These are phyloP conservation scores for Amanita pseudoporphyria DNA, from an alignment of 768 basidiomycete species.

Conservation along the genomic window DNA sequence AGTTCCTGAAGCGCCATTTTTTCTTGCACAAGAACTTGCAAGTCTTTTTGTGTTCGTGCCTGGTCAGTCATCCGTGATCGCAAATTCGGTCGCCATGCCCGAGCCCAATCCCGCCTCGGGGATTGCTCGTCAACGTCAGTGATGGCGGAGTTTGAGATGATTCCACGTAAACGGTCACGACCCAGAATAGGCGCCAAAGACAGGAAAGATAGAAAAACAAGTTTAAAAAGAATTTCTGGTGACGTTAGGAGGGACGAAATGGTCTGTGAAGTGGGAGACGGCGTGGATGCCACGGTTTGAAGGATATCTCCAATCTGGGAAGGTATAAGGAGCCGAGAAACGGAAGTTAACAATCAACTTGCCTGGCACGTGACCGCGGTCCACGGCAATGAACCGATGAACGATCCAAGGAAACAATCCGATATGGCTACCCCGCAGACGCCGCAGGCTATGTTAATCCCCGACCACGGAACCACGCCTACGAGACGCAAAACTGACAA, in stretches of 20 bases:
- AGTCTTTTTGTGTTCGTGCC: conserved; percentile 35
- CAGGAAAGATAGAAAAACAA: conserved; percentile 72
- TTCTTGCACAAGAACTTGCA: conserved; percentile 46
- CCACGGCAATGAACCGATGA: conserved; percentile 83
- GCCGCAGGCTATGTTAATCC: conserved; percentile 94
- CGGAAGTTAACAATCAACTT: conserved; percentile 12
- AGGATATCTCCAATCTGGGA: conserved; percentile 78
- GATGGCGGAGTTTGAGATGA: conserved; percentile 31
- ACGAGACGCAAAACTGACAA: conserved; percentile 82
- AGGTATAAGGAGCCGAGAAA: conserved; percentile 11
- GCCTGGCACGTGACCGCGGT: conserved; percentile 90
- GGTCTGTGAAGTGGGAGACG: conserved; percentile 61
- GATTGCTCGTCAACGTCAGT: conserved; percentile 14
- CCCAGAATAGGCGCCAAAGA: conserved; percentile 84
- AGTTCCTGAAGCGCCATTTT: conserved; percentile 38
- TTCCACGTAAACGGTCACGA: conserved; percentile 49
- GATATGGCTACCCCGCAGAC: conserved; percentile 72
- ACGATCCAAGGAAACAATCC: conserved; percentile 73
- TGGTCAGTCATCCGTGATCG: conserved; percentile 34
- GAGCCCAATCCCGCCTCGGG: conserved; percentile 52
- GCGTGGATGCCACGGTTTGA: conserved; percentile 70
- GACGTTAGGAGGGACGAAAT: conserved; percentile 81
- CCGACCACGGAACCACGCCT: conserved; percentile 94
- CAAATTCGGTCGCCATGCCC: conserved; percentile 57
- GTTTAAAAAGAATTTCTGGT: conserved; percentile 75